Evolutionary conservation across 257 asterid species (phyloP).

Genomic region (Ajuga chamaepitys): DNA sequence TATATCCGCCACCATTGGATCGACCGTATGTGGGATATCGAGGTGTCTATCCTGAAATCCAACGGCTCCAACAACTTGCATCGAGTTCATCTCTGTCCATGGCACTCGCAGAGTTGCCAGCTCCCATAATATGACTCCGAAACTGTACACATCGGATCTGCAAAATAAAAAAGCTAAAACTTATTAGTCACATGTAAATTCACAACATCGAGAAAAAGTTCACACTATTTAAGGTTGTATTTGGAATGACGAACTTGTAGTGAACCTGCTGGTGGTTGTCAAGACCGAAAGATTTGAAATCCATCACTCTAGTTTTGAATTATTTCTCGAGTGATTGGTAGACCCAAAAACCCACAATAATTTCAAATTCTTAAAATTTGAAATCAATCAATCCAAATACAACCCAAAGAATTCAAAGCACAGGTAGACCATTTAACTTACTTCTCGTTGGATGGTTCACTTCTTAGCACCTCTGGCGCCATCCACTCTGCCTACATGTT

Average conservation of each 20-base stretch:
- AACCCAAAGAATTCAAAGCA: neutral
- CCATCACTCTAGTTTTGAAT: too few relatives aligned
- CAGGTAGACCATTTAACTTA: conserved; percentile 34
- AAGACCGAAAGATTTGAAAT: too few relatives aligned
- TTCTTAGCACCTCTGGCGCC: conserved; percentile 97
- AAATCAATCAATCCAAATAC: too few relatives aligned
- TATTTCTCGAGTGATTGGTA: too few relatives aligned
- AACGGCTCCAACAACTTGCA: conserved; percentile 99
- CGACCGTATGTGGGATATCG: conserved; percentile 61
- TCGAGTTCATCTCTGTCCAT: conserved; percentile 94
- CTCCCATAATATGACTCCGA: conserved; percentile 96
- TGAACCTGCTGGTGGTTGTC: too few relatives aligned
- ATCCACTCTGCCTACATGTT: conserved; percentile 94
- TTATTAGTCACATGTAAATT: conserved; percentile 8
- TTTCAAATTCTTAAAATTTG: too few relatives aligned
- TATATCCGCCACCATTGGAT: conserved; percentile 71
- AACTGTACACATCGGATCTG: conserved; percentile 97
- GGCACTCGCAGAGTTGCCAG: conserved; percentile 84
- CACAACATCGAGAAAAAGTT: neutral
- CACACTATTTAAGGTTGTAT: neutral
- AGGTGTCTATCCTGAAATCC: conserved; percentile 88
- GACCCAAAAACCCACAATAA: too few relatives aligned
- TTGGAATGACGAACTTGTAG: too few relatives aligned
- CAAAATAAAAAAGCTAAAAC: conserved; percentile 9
- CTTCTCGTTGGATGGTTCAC: conserved; percentile 95